Conservation (phyloP, 1,284 basidiomycete genomes). For the Ceratobasidium theobromae region DNA sequence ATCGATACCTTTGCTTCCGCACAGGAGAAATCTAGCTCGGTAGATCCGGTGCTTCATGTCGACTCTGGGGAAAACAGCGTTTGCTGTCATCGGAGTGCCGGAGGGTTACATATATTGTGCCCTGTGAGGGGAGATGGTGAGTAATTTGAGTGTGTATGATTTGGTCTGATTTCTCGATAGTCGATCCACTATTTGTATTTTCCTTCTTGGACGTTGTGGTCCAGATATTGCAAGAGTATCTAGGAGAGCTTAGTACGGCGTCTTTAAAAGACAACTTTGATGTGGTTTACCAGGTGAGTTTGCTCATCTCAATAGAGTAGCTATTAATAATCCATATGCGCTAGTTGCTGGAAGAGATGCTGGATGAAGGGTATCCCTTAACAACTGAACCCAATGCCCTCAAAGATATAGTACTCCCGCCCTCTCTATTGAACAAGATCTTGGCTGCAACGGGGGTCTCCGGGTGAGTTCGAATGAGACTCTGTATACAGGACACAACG, state of each 20-base stretch:
- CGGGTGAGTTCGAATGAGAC: conserved; percentile 42
- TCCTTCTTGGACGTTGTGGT: conserved; percentile 85
- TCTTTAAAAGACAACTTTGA: conserved; percentile 93
- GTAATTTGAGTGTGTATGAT: conserved; percentile 42
- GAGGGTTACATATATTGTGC: conserved; percentile 73
- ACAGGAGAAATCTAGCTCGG: conserved; percentile 51
- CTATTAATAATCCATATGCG: background rate
- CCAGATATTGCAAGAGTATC: conserved; percentile 83
- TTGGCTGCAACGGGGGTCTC: conserved; percentile 62
- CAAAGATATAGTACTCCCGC: conserved; percentile 88
- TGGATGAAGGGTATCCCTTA: conserved; percentile 90
- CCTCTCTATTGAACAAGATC: conserved; percentile 79
- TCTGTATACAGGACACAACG: conserved; percentile 36
- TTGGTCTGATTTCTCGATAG: conserved; percentile 47
- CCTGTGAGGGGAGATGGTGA: conserved; percentile 79
- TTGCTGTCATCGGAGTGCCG: conserved; percentile 77
- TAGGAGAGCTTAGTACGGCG: conserved; percentile 70
- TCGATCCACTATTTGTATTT: conserved; percentile 88
- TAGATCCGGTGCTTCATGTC: conserved; percentile 73
- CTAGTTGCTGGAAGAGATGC: conserved; percentile 92
- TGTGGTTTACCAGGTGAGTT: conserved; percentile 82
- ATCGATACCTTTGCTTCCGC: conserved; percentile 83
- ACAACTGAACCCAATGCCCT: conserved; percentile 93
- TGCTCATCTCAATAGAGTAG: background rate
- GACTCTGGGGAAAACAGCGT: conserved; percentile 56